phyloP scores from a whole-genome alignment of 768 basidiomycete species.

The Suillus subluteus region DNA sequence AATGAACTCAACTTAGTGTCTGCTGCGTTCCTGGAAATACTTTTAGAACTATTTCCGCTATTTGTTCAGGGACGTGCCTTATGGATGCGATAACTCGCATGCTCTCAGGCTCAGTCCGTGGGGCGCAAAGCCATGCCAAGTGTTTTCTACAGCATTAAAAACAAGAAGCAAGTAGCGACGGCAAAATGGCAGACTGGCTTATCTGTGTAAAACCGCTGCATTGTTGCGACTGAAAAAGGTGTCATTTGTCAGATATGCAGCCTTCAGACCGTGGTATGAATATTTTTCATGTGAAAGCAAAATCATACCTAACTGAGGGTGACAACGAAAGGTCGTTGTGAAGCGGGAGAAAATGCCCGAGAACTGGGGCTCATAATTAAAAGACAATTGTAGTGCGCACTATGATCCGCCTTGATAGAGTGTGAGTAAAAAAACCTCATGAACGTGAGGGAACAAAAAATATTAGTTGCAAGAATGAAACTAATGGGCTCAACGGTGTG shows the following conservation, averaged over 20 bases:
- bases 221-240: neutral
- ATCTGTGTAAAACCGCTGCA: neutral
- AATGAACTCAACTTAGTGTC: neutral
- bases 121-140: neutral
- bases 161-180: neutral
- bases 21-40: neutral
- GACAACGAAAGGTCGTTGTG: conserved; percentile 4
- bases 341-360: conserved; percentile 6
- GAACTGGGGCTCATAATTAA: neutral
- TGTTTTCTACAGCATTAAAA: neutral
- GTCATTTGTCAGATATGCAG: neutral
- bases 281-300: neutral
- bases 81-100: neutral
- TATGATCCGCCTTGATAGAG: neutral
- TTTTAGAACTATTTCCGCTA: neutral
- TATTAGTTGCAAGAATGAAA: neutral
- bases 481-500: too few relatives aligned
- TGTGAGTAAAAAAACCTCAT: conserved; percentile 1
- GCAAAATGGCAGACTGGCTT: neutral
- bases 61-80: neutral
- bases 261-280: neutral
- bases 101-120: neutral
- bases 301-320: conserved; percentile 5
- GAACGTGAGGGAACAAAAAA: neutral
- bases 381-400: neutral